phyloP scores from a whole-genome alignment of 306 rosid genomes.

The Cucurbita argyrosperma region DNA sequence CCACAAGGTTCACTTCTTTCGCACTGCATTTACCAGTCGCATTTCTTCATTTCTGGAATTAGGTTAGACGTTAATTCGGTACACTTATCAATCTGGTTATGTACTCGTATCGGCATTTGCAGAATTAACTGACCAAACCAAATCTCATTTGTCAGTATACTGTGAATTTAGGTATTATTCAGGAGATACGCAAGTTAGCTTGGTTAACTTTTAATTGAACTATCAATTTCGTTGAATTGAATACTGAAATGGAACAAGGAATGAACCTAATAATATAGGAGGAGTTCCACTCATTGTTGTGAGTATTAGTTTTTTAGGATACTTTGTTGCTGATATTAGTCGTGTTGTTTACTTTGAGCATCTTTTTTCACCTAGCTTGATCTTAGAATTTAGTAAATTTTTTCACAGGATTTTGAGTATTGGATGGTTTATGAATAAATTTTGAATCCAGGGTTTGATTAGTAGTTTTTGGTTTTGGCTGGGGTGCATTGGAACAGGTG shows the following conservation, averaged over 20 bases:
- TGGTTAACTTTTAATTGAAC: background rate
- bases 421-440: background rate
- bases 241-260: background rate
- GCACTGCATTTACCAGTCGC: background rate
- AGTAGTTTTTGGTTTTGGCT: background rate
- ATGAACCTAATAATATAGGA: background rate
- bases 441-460: background rate
- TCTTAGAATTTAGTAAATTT: background rate
- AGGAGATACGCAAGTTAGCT: background rate
- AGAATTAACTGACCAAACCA: background rate
- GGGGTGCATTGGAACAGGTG: conserved; percentile 24
- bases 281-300: background rate
- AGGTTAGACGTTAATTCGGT: background rate
- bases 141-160: background rate
- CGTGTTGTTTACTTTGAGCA: background rate
- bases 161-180: background rate
- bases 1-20: conserved; percentile 27
- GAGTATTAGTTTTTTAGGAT: background rate
- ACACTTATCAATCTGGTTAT: background rate
- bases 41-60: background rate
- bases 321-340: background rate
- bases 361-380: background rate
- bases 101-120: background rate
- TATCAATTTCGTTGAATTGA: background rate
- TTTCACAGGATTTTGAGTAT: background rate